Base-by-base conservation (phyloP, 2,329 filamentous ascomycete species). In the Hypoxylon rubiginosum region DNA sequence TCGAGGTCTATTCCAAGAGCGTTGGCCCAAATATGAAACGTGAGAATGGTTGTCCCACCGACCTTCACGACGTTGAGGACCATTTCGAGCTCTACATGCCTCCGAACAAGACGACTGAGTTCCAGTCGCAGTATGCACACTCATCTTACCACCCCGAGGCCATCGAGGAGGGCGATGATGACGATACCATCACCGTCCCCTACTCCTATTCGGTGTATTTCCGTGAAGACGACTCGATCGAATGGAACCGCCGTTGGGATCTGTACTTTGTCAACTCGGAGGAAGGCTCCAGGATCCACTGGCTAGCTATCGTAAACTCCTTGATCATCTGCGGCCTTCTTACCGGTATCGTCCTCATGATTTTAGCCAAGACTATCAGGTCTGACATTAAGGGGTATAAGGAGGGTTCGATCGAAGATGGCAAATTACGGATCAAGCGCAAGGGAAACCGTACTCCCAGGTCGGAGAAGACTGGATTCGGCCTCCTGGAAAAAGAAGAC, bases 141-240 rank as follows among this genome's bases (percentile, higher is more conserved):
- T 86, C 86, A 0, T 89, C 88, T 0, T 90, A 90, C 75, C 79
- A 86, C 28, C 86, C 85, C 0, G 82, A 87, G 61, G 82, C 84
- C 41, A 55, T 74, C 5, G 83, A 85, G 45, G 87, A 90, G 54
- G 82, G 85, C 24, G 86, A 90, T 45, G 90, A 92, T 63, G 86
- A 86, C 26, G 87, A 88, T 13, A 92, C 83, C 1, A 78, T 96
- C 53, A 89, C 85, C 1, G 90, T 97, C 55, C 92, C 93, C 0
- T 97, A 94, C 79, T 92, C 92, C 0, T 97, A 97, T 80, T 95
- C 93, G 2, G 91, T 97, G 13, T 97, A 96, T 79, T 97, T 94
- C 81, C 90, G 92, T 55, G 92, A 97, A 77, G 92, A 97, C 67
- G 87, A 90, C 45, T 88, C 85, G 19, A 83, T 97, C 54, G 92